Base-by-base conservation (phyloP, 257 asterid species). In the Solanum clarkiae region DNA sequence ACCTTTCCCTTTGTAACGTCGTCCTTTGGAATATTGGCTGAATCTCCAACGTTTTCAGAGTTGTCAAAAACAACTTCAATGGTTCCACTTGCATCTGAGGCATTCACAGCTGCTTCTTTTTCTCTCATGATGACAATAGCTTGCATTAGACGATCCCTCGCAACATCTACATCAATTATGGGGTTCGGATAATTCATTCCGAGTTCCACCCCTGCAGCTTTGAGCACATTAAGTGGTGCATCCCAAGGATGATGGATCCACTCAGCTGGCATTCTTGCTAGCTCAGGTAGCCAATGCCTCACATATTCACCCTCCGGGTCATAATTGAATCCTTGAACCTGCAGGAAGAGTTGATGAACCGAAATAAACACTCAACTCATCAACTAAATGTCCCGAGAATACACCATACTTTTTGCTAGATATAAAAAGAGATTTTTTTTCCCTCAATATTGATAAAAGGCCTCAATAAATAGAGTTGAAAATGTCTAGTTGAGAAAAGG, bases 241-340 rank as follows among this genome's bases (percentile, higher is more conserved):
- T 95, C 93, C 97, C 95, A 96, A 47, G 98, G 99, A 80, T 96
- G 98, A 86, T 96, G 98, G 86, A 96, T 94, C 99, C 98, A 96
- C 84, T 93, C 98, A 1, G 94, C 57, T 10, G 99, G 98, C 94
- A 96, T 85, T 68, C 95, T 90, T 6, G 98, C 95, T n/a, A 96
- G 85, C 88, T 94, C 99, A 0, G 98, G 99, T 57, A 96, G 84
- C 99, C 99, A 96, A 54, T 89, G 98, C 80, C 99, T 89, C 80
- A 88, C 91, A 20, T 96, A 96, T 84, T 94, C 98, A 6, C 98
- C 99, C 53, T 94, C 97, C 1, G 94, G 91, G 82, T 96, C 99
- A 15, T 84, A 96, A 81, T 93, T 92, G 89, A 96, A 96, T 55
- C 99, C 99, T 85, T 96, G 98, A 86, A 93, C 89, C 99, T 96